Percentiles rank a stretch among this genome's conserved stretches.
Evolutionary conservation across 2,329 filamentous ascomycete genomes (phyloP).

Genomic region (Colletotrichum somersetense): DNA sequence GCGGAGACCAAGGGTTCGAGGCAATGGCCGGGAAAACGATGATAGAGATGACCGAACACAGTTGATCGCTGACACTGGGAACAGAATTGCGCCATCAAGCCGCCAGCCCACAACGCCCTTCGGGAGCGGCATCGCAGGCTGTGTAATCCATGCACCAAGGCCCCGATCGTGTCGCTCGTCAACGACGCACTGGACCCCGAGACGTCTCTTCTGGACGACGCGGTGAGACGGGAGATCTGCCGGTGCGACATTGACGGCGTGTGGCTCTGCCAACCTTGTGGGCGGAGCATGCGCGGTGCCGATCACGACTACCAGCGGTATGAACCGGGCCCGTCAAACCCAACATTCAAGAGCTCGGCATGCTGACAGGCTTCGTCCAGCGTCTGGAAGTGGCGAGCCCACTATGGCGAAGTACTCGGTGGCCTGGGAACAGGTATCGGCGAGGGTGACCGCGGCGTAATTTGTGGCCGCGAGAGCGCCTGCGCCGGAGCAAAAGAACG

Average conservation of each 20-base stretch:
- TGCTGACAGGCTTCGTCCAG: slow-evolving; percentile 50
- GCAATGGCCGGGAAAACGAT: slow-evolving; percentile 27
- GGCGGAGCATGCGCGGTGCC: slow-evolving; percentile 73
- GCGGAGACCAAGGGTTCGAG: slow-evolving; percentile 14
- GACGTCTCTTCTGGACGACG: slow-evolving; percentile 63
- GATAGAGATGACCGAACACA: slow-evolving; percentile 12
- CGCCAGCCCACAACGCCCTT: slow-evolving; percentile 75
- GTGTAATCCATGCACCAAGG: slow-evolving; percentile 80
- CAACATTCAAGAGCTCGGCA: slow-evolving; percentile 13
- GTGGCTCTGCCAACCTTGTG: slow-evolving; percentile 90
- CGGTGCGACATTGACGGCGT: slow-evolving; percentile 69
- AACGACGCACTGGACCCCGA: slow-evolving; percentile 59
- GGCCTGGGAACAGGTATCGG: slow-evolving; percentile 89
- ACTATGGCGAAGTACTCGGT: slow-evolving; percentile 84
- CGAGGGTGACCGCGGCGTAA: slow-evolving; percentile 88
- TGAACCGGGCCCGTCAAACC: slow-evolving; percentile 42
- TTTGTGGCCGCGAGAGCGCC: slow-evolving; percentile 81
- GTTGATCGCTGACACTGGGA: slow-evolving; percentile 31
- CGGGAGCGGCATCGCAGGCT: slow-evolving; percentile 84
- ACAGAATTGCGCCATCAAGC: slow-evolving; percentile 92
- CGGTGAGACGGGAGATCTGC: slow-evolving; percentile 69
- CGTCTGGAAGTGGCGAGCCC: slow-evolving; percentile 90
- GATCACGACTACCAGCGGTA: slow-evolving; percentile 72
- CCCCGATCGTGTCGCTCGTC: slow-evolving; percentile 72
- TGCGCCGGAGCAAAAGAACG: slow-evolving; percentile 84